Base-by-base conservation (phyloP, 1,284 basidiomycete species). In the Paramarasmius palmivorus region DNA sequence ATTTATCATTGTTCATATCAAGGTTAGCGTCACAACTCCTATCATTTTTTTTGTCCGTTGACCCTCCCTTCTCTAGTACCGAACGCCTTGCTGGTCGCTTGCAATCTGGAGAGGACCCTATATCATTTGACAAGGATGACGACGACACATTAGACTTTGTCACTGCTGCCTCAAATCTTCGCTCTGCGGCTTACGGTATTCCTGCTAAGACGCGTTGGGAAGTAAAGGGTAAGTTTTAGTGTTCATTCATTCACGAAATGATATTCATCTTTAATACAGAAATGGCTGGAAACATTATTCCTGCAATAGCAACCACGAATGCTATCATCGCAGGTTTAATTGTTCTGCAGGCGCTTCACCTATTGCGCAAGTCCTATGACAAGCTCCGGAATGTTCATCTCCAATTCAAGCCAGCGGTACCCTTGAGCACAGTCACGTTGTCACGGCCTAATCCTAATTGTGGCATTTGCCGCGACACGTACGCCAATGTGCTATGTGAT, bases 251-350 rank as follows among this genome's bases (percentile, higher is more conserved):
- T 56, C 20, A n/a, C 35, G 48, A 37, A 20, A 44, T 9, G 12
- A 32, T 4, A 9, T 20, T 50, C 49, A 26, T 48, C 32, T 12
- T 36, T 23, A 20, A 19, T 25, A n/a, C 66, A 95, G 95, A 98
- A 74, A 98, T 98, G 92, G 97, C 97, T 0, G 96, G 97, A 10
- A 99, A 99, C 73, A 99, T 99, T 68, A 98, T 97, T 58, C 97
- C 97, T 1, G 97, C 97, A 1, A 98, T 99, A 61, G 97, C 97
- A 2, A 98, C 97, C 0, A 99, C 97, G 7, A 99, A 99, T 69
- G 97, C 97, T 12, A 92, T 99, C 69, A 87, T 98, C 59, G 91
- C 97, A 0, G 97, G 95, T 0, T 76, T 97, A 34, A 93, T 98
- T 61, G 94, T 98, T 15, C 79, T 98, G 46, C 95, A 98, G 71